phyloP scores from a whole-genome alignment of 108 stramenopile species.

The Cyclostephanos tholiformis region DNA sequence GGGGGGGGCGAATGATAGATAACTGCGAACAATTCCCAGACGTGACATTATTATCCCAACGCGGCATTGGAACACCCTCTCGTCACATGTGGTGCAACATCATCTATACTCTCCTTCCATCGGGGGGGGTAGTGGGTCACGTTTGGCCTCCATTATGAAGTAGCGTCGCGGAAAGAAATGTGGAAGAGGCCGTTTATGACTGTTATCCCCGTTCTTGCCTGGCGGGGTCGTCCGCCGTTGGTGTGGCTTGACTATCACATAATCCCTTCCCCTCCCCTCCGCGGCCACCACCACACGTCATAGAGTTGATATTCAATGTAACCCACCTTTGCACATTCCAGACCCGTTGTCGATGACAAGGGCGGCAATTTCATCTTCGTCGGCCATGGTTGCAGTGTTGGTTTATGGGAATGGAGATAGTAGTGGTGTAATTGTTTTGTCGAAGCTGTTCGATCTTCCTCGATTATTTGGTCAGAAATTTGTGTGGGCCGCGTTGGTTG shows the following conservation, averaged over 20 bases:
- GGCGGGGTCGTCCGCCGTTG: background rate
- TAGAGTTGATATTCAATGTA: background rate
- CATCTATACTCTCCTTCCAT: no score
- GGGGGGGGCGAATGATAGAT: no score
- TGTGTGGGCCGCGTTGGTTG: background rate
- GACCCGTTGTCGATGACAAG: conserved; percentile 96
- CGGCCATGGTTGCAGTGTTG: conserved; percentile 69
- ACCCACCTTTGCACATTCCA: conserved; percentile 95
- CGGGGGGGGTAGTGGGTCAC: no score
- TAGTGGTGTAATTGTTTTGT: background rate
- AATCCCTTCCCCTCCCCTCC: background rate
- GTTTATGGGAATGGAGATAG: background rate
- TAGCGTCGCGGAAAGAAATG: no score
- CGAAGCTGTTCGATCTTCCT: background rate
- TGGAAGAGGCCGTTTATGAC: background rate
- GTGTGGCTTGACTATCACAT: no score
- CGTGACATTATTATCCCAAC: no score
- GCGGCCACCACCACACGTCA: background rate
- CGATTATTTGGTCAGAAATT: background rate
- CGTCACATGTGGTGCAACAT: no score
- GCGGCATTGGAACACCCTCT: no score
- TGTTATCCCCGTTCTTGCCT: background rate
- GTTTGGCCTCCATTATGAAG: no score
- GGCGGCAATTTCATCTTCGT: conserved; percentile 94
- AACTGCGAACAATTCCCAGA: no score